phyloP scores from a whole-genome alignment of 139 green algal genomes.

The Chlorokybus atmophyticus region DNA sequence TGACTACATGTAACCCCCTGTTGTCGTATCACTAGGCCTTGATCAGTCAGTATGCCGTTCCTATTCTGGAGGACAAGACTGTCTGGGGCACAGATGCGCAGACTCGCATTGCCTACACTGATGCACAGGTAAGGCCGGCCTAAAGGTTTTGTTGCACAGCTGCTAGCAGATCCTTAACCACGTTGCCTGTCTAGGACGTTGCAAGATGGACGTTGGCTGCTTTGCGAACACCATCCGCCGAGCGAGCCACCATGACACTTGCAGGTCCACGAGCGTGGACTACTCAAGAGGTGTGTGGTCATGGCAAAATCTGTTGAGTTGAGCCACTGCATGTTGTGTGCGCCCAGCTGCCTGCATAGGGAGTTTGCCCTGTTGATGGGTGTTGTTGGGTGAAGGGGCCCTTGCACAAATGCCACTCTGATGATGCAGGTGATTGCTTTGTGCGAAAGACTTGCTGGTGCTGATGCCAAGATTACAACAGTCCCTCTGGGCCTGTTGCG shows the following conservation, averaged over 20 bases:
- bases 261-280: conserved; percentile 80
- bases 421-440: conserved; percentile 41
- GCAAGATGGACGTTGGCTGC: conserved; percentile 58
- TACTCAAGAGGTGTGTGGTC: conserved; percentile 56
- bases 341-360: too few relatives aligned
- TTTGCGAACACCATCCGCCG: conserved; percentile 50
- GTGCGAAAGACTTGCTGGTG: conserved; percentile 75
- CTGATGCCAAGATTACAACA: conserved; percentile 63
- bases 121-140: conserved; percentile 54
- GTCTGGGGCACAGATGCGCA: conserved; percentile 94
- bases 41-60: conserved; percentile 96
- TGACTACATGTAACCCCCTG: background rate
- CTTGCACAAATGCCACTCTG: background rate
- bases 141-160: too few relatives aligned
- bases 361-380: too few relatives aligned
- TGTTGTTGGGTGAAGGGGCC: too few relatives aligned
- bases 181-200: background rate
- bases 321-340: too few relatives aligned
- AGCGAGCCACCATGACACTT: conserved; percentile 68
- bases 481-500: conserved; percentile 84
- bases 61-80: conserved; percentile 86
- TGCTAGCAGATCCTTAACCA: background rate
- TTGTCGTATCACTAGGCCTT: conserved; percentile 57
- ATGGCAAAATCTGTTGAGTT: too few relatives aligned
- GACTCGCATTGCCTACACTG: conserved; percentile 85